Conservation (phyloP, 495 filamentous ascomycete species). For the Talaromyces adpressus region DNA sequence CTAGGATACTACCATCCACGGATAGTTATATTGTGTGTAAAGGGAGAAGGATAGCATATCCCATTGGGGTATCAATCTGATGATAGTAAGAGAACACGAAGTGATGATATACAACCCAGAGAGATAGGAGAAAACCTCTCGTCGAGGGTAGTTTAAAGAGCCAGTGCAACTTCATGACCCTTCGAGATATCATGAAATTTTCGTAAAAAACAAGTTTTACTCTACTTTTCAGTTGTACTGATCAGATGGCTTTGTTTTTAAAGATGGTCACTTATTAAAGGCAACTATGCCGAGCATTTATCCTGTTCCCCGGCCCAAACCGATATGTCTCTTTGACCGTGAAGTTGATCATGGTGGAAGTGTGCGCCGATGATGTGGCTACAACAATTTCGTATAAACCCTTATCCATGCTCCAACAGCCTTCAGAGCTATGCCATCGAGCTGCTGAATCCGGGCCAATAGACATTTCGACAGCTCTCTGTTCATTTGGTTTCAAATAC, state of each 20-base stretch:
- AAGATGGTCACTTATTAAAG: background rate
- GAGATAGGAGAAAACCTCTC: background rate
- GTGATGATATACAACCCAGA: background rate
- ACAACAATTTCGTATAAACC: background rate
- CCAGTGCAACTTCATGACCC: background rate
- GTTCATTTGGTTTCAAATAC: constrained; percentile 50
- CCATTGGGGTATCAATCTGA: background rate
- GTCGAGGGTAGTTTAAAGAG: background rate
- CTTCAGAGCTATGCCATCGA: background rate
- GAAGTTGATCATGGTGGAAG: background rate
- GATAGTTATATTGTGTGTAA: background rate
- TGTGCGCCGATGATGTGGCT: background rate
- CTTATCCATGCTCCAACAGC: background rate
- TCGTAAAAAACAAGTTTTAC: no score
- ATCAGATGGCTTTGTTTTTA: no score
- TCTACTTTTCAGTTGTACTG: no score
- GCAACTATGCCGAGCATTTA: background rate
- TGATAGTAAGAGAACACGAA: background rate
- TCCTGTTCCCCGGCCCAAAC: background rate
- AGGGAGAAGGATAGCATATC: background rate
- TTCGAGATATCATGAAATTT: background rate
- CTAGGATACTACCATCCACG: no score
- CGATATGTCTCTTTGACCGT: background rate
- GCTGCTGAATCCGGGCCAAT: constrained; percentile 36
- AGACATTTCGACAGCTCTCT: constrained; percentile 44